Evolutionary conservation across 306 rosid genomes (phyloP).

Genomic region (Carpinus fangiana): DNA sequence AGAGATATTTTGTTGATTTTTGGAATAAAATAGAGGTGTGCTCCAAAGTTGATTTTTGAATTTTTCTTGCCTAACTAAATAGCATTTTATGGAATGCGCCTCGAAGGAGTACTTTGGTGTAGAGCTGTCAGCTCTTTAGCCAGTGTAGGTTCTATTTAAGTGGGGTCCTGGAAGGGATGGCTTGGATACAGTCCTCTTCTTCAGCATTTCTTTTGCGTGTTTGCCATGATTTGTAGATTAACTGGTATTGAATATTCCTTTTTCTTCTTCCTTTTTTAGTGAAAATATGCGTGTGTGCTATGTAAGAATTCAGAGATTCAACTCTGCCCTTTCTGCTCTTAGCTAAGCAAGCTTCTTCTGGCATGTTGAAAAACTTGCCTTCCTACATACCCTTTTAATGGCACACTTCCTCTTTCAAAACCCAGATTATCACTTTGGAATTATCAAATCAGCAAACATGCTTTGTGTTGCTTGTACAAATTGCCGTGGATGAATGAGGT

Average conservation of each 20-base stretch:
- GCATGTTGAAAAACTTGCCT: background rate
- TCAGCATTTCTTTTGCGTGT: background rate
- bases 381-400: background rate
- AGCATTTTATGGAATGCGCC: background rate
- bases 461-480: background rate
- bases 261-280: background rate
- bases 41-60: background rate
- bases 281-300: background rate
- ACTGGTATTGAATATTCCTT: background rate
- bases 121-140: background rate
- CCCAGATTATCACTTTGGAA: background rate
- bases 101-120: background rate
- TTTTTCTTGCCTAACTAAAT: background rate
- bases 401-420: background rate
- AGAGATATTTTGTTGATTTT: background rate
- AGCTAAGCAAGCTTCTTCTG: slow-evolving; percentile 3
- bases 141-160: background rate
- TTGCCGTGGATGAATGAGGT: background rate
- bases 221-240: background rate
- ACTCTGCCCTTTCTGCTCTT: background rate
- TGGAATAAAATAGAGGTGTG: background rate
- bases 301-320: background rate
- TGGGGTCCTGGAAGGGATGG: background rate
- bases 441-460: background rate
- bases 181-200: background rate